Conservation (phyloP, 257 asterid genomes). For the Solanum dulcamara region DNA sequence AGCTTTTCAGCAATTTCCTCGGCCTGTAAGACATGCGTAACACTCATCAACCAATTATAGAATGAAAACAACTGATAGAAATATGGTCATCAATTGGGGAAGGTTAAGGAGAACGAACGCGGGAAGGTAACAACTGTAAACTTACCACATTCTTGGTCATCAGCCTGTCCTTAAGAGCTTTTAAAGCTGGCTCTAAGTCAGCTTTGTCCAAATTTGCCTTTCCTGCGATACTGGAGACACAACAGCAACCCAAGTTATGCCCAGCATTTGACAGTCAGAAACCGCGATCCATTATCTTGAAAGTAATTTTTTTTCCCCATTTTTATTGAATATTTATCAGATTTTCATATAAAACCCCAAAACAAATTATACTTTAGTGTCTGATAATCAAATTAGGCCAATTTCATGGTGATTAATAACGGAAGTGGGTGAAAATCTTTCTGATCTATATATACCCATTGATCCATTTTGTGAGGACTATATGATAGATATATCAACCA, state of each 20-base stretch:
- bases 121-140: neutral
- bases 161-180: conserved; percentile 95
- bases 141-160: conserved; percentile 99
- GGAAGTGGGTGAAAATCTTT: neutral
- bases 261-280: neutral
- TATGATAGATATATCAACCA: neutral
- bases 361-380: neutral
- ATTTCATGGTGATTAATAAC: neutral
- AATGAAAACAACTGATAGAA: neutral
- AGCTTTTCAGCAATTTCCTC: conserved; percentile 98
- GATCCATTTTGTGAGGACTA: neutral
- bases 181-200: conserved; percentile 85
- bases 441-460: neutral
- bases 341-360: neutral
- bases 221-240: conserved; percentile 63
- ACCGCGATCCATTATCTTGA: neutral
- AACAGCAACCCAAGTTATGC: neutral
- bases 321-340: neutral
- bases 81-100: neutral
- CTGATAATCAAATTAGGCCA: neutral
- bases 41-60: neutral
- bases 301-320: neutral
- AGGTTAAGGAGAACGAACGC: neutral
- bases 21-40: conserved; percentile 44
- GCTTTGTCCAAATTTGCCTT: conserved; percentile 85